A percentile compares a stretch with the other conserved stretches of the same genome.
These are phyloP conservation scores for Sporisorium iseilematis-ciliati DNA, from an alignment of 1,284 basidiomycete species.

Conservation along the genomic window DNA sequence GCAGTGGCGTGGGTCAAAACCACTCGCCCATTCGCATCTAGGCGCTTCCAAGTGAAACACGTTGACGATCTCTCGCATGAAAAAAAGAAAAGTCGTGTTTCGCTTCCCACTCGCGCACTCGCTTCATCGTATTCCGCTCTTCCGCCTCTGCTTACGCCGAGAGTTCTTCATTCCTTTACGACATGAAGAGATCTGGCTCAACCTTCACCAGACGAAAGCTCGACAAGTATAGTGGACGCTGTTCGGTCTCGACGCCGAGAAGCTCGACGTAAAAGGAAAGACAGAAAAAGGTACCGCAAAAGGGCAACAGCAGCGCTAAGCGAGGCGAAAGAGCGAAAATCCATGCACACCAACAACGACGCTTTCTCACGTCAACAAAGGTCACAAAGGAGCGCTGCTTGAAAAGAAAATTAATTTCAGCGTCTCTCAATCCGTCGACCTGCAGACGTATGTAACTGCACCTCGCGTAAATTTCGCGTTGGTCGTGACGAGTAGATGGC, in stretches of 20 bases:
- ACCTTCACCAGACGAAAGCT: too few species aligned
- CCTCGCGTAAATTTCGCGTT: conserved; percentile 10
- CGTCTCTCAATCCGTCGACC: conserved; percentile 6
- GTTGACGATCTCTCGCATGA: conserved; percentile 6
- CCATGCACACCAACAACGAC: too few species aligned
- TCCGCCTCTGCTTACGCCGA: background rate
- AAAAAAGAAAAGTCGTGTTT: background rate
- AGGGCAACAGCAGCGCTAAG: background rate
- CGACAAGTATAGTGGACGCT: too few species aligned
- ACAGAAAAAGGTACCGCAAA: background rate
- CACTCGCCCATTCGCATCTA: too few species aligned
- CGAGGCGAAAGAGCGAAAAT: too few species aligned
- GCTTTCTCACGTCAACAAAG: too few species aligned
- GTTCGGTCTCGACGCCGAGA: too few species aligned
- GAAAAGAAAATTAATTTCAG: background rate
- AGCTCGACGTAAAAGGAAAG: too few species aligned
- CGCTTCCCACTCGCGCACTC: background rate
- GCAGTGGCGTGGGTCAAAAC: background rate
- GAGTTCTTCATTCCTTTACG: too few species aligned
- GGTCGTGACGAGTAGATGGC: conserved; percentile 13
- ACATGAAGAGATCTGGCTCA: too few species aligned
- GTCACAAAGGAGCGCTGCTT: conserved; percentile 2
- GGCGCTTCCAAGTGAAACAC: conserved; percentile 1
- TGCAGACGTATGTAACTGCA: background rate
- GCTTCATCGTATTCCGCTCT: background rate